Conservation (phyloP, 768 basidiomycete species). For the Kwoniella dejecticola region DNA sequence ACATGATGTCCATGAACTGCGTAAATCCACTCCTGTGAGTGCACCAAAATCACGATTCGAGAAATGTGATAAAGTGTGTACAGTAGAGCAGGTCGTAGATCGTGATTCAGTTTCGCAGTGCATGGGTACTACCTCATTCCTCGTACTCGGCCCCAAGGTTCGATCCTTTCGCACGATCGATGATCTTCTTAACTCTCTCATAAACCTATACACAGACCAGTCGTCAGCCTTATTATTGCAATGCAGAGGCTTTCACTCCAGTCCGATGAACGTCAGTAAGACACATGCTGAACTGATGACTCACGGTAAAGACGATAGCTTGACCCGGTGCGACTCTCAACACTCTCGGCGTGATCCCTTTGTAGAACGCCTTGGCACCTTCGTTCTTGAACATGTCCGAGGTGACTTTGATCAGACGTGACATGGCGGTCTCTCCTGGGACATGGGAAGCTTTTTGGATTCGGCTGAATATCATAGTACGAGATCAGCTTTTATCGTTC, state of each 20-base stretch:
- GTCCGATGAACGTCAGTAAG: no score
- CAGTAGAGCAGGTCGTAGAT: no score
- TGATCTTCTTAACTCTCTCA: constrained; percentile 74
- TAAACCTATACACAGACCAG: constrained; percentile 62
- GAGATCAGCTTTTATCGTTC: no score
- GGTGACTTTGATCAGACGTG: constrained; percentile 77
- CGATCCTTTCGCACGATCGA: constrained; percentile 64
- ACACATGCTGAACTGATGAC: constrained; percentile 14
- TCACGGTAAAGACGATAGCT: constrained; percentile 88
- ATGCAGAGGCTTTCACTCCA: no score
- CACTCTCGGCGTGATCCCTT: constrained; percentile 96
- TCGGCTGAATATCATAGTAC: no score
- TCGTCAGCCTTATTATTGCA: neutral
- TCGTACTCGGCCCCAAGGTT: constrained; percentile 34
- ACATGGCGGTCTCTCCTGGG: constrained; percentile 73
- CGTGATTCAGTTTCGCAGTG: no score
- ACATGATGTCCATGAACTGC: no score
- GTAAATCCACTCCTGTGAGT: no score
- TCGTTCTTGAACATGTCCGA: constrained; percentile 92
- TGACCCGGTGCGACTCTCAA: constrained; percentile 90
- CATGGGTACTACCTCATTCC: no score
- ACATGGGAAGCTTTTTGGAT: constrained; percentile 78
- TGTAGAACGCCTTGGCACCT: constrained; percentile 89
- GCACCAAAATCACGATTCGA: no score
- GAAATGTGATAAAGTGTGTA: no score